These are phyloP conservation scores for Coemansia sp. DNA, from an alignment of 192 early-diverging fungal genomes.

Conservation along the genomic window DNA sequence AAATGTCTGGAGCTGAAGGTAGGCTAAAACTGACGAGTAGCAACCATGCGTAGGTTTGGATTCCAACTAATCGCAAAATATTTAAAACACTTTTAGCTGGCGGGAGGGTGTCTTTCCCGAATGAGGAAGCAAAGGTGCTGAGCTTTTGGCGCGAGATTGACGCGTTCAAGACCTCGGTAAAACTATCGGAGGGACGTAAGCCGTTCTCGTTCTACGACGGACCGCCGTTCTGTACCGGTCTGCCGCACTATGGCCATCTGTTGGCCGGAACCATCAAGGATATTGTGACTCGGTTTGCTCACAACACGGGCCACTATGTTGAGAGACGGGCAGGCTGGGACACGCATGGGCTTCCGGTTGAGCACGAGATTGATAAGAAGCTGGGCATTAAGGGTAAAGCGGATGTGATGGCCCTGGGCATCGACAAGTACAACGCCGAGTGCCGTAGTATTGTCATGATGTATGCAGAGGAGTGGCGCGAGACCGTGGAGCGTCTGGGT, in stretches of 20 bases:
- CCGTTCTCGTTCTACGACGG: constrained; percentile 96
- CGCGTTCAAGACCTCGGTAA: constrained; percentile 87
- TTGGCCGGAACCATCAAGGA: constrained; percentile 99
- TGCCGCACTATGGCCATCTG: constrained; percentile 98
- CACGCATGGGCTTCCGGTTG: constrained; percentile 72
- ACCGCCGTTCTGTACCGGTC: constrained; percentile 96
- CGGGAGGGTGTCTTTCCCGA: constrained; percentile 78
- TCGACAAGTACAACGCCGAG: constrained; percentile 95
- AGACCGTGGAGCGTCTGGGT: constrained; percentile 91
- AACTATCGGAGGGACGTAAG: constrained; percentile 85
- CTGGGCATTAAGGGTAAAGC: constrained; percentile 70
- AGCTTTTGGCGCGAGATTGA: constrained; percentile 97
- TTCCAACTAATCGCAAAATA: background rate
- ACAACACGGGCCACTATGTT: constrained; percentile 93
- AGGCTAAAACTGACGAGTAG: background rate
- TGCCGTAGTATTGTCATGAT: constrained; percentile 97
- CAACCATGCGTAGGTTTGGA: background rate
- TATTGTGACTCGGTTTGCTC: constrained; percentile 95
- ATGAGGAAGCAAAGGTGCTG: constrained; percentile 92
- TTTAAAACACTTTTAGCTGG: constrained; percentile 14
- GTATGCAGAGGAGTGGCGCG: constrained; percentile 89
- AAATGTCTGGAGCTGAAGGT: constrained; percentile 12
- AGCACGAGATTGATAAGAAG: constrained; percentile 96
- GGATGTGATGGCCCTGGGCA: constrained; percentile 91
- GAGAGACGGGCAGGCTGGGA: constrained; percentile 99